Base-by-base conservation (phyloP, 2,329 filamentous ascomycete genomes). In the Colletotrichum sp. region DNA sequence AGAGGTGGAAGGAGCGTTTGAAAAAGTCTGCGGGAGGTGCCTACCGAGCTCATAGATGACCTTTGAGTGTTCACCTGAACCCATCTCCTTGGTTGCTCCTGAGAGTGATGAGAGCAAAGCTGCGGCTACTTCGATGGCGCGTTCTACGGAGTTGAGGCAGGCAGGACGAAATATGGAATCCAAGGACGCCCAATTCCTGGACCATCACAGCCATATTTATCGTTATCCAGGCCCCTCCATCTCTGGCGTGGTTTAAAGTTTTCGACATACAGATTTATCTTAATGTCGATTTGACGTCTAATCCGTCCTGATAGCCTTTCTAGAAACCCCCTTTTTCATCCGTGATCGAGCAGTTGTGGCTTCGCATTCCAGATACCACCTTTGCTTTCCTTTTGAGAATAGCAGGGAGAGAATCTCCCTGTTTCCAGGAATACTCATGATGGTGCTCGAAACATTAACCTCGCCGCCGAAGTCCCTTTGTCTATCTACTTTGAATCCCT, bases 101-200 rank as follows among this genome's bases (percentile, higher is more conserved):
- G 10, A 0, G 0, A 49, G 6, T 49, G 44, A 49, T 0, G 9
- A 49, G 9, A 49, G 18, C 2, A 49, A 49, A 49, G 18, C 3
- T 44, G 39, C 39, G 39, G 39, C 9, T 10, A 2, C 18, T n/a
- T n/a, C 39, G 9, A n/a, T 49, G 9, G 9, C 36, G 18, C 18
- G 9, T n/a, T 49, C 18, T n/a, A 5, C 9, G 5, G 18, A 2
- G 39, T 44, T 49, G 39, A n/a, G 39, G 39, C 9, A 49, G 9
- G 6, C 18, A 49, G 0, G 39, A 49, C 39, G 9, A 44, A 44
- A n/a, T n/a, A 0, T 49, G 39, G 5, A n/a, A 1, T 4, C 18
- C 3, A n/a, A 49, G 0, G 5, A 0, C 0, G 0, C 9, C 10
- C 9, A n/a, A 44, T n/a, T 44, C 0, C 44, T 49, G 10, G 44